Evolutionary conservation across 495 filamentous ascomycete genomes (phyloP), one percentile per base, ranked within the genome.

Genomic region (Apiosordaria backusii): DNA sequence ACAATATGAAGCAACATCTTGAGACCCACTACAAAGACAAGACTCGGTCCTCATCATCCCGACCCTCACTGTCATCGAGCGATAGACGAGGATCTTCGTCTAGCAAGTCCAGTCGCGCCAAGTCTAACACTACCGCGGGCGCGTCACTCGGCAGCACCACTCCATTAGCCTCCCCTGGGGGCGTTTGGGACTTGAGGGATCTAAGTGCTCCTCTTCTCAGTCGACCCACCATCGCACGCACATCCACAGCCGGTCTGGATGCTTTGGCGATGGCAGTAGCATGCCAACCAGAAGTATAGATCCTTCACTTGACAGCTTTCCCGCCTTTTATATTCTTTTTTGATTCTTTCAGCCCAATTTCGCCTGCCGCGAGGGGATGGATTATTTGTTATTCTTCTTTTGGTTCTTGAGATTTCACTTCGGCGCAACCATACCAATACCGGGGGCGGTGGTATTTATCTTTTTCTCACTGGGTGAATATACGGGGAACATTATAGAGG

Each of bases 1-100:
- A 98, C 79, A 98, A 98, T 79, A 97, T 97, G 91, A 97, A 97
- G 82, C 94, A 98, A 71, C 94, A 98, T 72, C 88, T 92, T 61
- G 87, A 93, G 59, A 98, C 95, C 0, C 94, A 98, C 76, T 88
- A 81, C 76, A 87, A 85, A 71, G 79, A 83, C 61, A 80, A 81
- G 70, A 74, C 78, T 1, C 75, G 81, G 19, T 70, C 76, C 7
- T 74, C 76, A 18, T 70, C 73, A 1, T 65, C 74, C 1, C 67
- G 73, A 4, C 67, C 72, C 3, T 63, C 70, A 9, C 22, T 71
- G 26, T 62, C 66, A 26, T 67, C 67, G 1, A 52, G 62, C 13
- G 71, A 75, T 4, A 74, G 77, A 64, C 75, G 74, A n/a, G 73
- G 75, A 0, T 66, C 74, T 4, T 67, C 75, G n/a, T 76, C 76